A percentile compares a stretch with the other conserved stretches of the same genome.
Conservation (phyloP, 805 yeast genomes). For the Candida corydali region DNA sequence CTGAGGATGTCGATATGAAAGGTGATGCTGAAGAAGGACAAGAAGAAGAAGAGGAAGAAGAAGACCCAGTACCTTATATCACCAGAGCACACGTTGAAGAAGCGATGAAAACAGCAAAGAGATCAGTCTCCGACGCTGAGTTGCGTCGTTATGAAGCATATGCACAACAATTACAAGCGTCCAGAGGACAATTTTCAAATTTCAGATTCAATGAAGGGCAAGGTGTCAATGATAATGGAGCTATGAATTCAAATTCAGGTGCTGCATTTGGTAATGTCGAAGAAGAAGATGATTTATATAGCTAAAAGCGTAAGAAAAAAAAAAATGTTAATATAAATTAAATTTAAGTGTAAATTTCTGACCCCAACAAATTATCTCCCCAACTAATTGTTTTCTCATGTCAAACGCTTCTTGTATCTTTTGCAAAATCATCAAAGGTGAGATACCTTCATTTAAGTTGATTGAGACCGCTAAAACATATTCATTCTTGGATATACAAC, state of each 20-base stretch:
- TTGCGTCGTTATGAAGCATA: slow-evolving; percentile 98
- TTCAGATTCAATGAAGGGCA: slow-evolving; percentile 70
- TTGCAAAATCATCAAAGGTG: slow-evolving; percentile 93
- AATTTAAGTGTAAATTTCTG: not conserved
- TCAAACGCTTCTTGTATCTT: slow-evolving; percentile 69
- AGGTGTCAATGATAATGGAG: slow-evolving; percentile 20
- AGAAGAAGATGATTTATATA: slow-evolving; percentile 64
- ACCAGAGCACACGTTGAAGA: slow-evolving; percentile 94
- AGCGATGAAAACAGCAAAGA: slow-evolving; percentile 99
- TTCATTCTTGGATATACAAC: slow-evolving; percentile 91
- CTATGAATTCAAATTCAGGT: slow-evolving; percentile 25
- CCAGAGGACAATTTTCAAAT: slow-evolving; percentile 91
- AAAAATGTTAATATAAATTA: not conserved
- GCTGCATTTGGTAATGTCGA: slow-evolving; percentile 51
- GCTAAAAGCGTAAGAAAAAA: slow-evolving; percentile 19
- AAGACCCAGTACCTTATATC: slow-evolving; percentile 94
- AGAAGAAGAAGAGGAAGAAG: slow-evolving; percentile 78
- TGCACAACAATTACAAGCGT: slow-evolving; percentile 92
- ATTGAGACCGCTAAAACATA: slow-evolving; percentile 78
- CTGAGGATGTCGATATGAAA: slow-evolving; percentile 49
- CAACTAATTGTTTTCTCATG: not conserved
- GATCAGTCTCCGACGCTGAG: slow-evolving; percentile 96
- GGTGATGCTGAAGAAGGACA: slow-evolving; percentile 51
- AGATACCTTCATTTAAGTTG: slow-evolving; percentile 89
- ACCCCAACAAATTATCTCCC: slow-evolving; percentile 1